These are phyloP conservation scores for Breviolum minutum DNA, from an alignment of 73 alveolate species.

Conservation along the genomic window DNA sequence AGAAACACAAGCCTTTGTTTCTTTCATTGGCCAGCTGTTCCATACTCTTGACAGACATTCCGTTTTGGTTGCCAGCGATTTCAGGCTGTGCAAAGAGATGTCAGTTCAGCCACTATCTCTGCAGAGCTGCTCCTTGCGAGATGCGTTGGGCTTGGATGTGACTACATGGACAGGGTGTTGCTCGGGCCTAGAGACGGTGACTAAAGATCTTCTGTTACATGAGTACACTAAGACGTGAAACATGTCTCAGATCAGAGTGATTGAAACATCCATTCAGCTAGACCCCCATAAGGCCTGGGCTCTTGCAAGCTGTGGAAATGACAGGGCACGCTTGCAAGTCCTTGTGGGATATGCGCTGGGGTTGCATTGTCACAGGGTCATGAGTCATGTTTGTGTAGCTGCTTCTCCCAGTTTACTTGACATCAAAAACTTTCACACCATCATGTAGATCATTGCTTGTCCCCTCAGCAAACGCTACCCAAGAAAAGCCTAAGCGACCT, in stretches of 20 bases:
- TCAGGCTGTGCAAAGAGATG: conserved; percentile 60
- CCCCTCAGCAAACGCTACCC: too few species aligned
- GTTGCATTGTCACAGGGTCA: not conserved
- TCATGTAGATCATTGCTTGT: too few species aligned
- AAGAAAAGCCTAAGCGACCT: too few species aligned
- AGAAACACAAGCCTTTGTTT: not conserved
- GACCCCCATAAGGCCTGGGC: conserved; percentile 50
- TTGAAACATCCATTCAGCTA: too few species aligned
- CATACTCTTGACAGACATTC: too few species aligned
- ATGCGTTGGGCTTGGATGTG: conserved; percentile 5
- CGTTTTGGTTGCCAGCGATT: not conserved
- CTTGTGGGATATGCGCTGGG: too few species aligned
- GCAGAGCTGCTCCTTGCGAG: conserved; percentile 51
- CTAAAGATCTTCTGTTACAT: not conserved
- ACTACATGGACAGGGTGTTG: too few species aligned
- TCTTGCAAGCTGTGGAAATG: conserved; percentile 73
- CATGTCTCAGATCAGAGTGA: too few species aligned
- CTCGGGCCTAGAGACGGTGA: not conserved
- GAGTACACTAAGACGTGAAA: not conserved
- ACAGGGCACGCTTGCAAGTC: not conserved
- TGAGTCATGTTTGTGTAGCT: not conserved
- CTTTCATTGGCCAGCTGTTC: too few species aligned
- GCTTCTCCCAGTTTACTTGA: not conserved
- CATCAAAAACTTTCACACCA: not conserved
- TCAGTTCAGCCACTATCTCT: conserved; percentile 44